A percentile compares a stretch with the other conserved stretches of the same genome.
Conservation (phyloP, 257 asterid genomes). For the Prunella vulgaris region DNA sequence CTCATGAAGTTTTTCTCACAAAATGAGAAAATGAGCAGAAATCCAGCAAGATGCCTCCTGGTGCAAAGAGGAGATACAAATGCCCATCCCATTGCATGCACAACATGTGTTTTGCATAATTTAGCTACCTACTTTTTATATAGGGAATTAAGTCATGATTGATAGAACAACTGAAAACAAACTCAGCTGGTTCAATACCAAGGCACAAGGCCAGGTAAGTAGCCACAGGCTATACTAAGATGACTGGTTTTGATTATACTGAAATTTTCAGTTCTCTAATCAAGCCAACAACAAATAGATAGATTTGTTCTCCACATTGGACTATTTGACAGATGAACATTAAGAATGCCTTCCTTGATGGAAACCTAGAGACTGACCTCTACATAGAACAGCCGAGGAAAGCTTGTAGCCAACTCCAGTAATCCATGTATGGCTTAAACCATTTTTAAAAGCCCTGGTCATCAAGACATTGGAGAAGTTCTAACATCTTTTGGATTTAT, state of each 20-base stretch:
- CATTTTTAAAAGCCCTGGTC: not conserved
- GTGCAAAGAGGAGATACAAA: not conserved
- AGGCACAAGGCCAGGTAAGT: not conserved
- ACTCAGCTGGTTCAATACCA: not conserved
- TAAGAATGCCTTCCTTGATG: not conserved
- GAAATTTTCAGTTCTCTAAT: not conserved
- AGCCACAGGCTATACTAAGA: not conserved
- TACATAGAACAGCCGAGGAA: not conserved
- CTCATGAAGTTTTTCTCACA: not conserved
- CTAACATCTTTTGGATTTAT: not conserved
- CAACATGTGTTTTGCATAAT: not conserved
- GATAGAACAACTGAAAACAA: not conserved
- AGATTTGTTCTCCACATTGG: not conserved
- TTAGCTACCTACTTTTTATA: not conserved
- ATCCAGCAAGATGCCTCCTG: not conserved
- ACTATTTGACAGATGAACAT: not conserved
- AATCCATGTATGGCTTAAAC: not conserved
- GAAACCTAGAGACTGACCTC: not conserved
- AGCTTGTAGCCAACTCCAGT: not conserved
- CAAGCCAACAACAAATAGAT: not conserved
- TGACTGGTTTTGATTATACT: not conserved
- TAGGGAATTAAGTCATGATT: not conserved
- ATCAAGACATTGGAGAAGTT: not conserved
- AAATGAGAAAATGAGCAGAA: not conserved
- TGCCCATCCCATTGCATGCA: not conserved